Percentiles rank a stretch among this genome's conserved stretches.
Conservation (phyloP, 495 filamentous ascomycete genomes). For the Trichocladium uniseriatum region DNA sequence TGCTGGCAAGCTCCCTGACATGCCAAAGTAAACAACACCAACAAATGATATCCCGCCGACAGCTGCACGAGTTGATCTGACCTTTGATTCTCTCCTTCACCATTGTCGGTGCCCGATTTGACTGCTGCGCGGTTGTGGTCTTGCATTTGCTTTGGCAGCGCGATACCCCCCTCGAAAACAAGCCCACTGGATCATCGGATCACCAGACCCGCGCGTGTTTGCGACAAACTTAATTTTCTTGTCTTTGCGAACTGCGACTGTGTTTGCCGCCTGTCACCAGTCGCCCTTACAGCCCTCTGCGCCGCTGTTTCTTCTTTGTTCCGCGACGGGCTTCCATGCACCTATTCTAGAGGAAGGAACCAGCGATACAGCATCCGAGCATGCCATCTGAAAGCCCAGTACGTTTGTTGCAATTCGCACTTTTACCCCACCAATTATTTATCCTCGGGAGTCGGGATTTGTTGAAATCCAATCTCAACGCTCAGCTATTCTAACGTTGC, state of each 20-base stretch:
- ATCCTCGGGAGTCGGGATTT: too few species aligned
- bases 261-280: too few species aligned
- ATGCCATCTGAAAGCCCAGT: slow-evolving; percentile 38
- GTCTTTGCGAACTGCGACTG: too few species aligned
- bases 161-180: not conserved
- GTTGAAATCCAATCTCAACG: too few species aligned
- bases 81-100: slow-evolving; percentile 1
- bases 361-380: not conserved
- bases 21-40: slow-evolving; percentile 11
- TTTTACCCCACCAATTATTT: not conserved
- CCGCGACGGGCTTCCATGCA: not conserved
- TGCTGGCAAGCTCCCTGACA: slow-evolving; percentile 10
- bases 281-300: too few species aligned
- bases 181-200: not conserved
- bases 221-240: not conserved
- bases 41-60: slow-evolving; percentile 6
- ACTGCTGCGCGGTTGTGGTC: slow-evolving; percentile 7
- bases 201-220: not conserved
- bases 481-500: too few species aligned
- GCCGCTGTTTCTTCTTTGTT: not conserved
- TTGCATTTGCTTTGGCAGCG: not conserved
- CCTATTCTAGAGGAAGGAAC: not conserved
- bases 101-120: not conserved
- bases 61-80: slow-evolving; percentile 1
- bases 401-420: slow-evolving; percentile 14